Percentiles rank a stretch among this genome's conserved stretches.
These are phyloP conservation scores for Lecanicillium sp. DNA, from an alignment of 2,329 filamentous ascomycete species.

Conservation along the genomic window DNA sequence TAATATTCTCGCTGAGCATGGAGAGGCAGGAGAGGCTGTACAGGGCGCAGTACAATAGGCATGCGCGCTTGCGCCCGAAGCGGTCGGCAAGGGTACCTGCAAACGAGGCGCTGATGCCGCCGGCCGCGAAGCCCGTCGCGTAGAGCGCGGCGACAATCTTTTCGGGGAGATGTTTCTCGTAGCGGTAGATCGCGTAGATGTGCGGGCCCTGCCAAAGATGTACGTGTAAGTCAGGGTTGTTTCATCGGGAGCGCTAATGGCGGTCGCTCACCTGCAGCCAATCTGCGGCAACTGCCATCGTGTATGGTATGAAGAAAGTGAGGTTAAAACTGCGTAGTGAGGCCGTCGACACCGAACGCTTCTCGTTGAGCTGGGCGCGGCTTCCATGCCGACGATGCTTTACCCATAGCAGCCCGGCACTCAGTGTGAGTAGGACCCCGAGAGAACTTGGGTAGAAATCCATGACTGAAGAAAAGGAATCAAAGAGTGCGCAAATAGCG, in stretches of 20 bases:
- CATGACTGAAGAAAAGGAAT: no score
- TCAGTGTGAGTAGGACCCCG: background rate
- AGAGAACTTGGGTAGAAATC: slow-evolving; percentile 4
- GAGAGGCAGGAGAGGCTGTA: slow-evolving; percentile 48
- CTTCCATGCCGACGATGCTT: background rate
- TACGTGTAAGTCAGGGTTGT: background rate
- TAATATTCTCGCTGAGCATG: slow-evolving; percentile 37
- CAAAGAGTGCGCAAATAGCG: no score
- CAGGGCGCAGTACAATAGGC: slow-evolving; percentile 46
- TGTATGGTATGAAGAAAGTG: slow-evolving; percentile 5
- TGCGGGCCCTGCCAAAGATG: slow-evolving; percentile 34
- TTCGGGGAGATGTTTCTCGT: slow-evolving; percentile 41
- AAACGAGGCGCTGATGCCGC: slow-evolving; percentile 38
- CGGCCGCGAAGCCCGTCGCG: slow-evolving; percentile 42
- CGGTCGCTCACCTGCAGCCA: slow-evolving; percentile 29
- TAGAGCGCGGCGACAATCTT: slow-evolving; percentile 39
- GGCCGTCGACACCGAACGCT: background rate
- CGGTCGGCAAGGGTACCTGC: slow-evolving; percentile 34
- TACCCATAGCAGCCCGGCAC: background rate
- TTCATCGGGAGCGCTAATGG: background rate
- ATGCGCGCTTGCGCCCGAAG: slow-evolving; percentile 44
- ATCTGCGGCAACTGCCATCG: slow-evolving; percentile 27
- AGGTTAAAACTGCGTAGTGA: slow-evolving; percentile 1
- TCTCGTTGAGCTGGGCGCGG: background rate
- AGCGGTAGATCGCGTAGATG: slow-evolving; percentile 47